Conservation (phyloP, 768 basidiomycete genomes). For the Trametes villosa region DNA sequence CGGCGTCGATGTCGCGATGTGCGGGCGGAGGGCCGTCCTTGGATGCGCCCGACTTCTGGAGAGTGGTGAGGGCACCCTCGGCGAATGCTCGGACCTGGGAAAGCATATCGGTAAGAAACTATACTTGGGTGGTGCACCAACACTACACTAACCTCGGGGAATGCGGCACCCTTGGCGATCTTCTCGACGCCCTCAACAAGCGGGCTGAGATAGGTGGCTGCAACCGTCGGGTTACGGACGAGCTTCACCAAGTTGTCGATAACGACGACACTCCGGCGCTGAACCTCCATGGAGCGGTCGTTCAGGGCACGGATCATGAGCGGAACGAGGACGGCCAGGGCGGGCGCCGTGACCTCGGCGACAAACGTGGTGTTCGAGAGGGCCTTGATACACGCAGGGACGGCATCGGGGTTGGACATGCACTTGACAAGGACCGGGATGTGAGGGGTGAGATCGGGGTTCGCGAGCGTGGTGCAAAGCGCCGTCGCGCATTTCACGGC, state of each 20-base stretch:
- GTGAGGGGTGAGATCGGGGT: slow-evolving; percentile 90
- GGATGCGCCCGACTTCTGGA: slow-evolving; percentile 85
- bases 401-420: slow-evolving; percentile 89
- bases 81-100: slow-evolving; percentile 88
- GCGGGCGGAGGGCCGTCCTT: slow-evolving; percentile 68
- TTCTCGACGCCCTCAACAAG: slow-evolving; percentile 91
- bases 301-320: slow-evolving; percentile 89
- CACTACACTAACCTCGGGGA: slow-evolving; percentile 73
- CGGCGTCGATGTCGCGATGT: slow-evolving; percentile 68
- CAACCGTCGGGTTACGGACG: slow-evolving; percentile 88
- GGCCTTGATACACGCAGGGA: slow-evolving; percentile 92
- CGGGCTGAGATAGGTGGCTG: slow-evolving; percentile 84
- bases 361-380: slow-evolving; percentile 96
- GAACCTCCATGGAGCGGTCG: slow-evolving; percentile 95
- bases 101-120: too few relatives aligned
- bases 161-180: slow-evolving; percentile 88
- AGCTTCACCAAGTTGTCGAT: slow-evolving; percentile 97
- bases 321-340: slow-evolving; percentile 93
- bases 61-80: slow-evolving; percentile 76
- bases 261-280: slow-evolving; percentile 92
- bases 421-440: slow-evolving; percentile 89
- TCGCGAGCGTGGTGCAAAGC: slow-evolving; percentile 89
- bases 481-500: slow-evolving; percentile 89
- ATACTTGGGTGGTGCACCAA: too few relatives aligned
- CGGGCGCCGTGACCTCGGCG: slow-evolving; percentile 95